phyloP scores from a whole-genome alignment of 768 basidiomycete species.

The Mycena galericulata region DNA sequence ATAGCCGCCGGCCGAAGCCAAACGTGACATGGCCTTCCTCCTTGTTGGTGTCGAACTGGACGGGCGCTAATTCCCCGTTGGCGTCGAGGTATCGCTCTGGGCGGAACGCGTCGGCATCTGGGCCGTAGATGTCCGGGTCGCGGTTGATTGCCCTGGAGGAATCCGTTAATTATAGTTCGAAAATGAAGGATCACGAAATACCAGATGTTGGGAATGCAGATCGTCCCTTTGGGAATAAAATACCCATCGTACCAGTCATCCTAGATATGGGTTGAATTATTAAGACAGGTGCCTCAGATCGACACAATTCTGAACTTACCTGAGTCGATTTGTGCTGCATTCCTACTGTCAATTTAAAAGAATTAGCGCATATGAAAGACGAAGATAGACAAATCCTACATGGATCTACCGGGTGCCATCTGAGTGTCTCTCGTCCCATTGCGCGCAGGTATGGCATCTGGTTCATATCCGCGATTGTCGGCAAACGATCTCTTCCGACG shows the following conservation, averaged over 20 bases:
- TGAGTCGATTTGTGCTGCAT: no score
- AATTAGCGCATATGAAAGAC: no score
- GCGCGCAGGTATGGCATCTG: neutral
- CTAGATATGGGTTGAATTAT: neutral
- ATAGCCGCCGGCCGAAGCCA: no score
- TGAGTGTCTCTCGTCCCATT: neutral
- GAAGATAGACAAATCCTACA: neutral
- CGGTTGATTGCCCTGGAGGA: constrained; percentile 35
- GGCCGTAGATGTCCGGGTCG: constrained; percentile 38
- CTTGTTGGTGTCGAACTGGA: neutral
- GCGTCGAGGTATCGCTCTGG: constrained; percentile 28
- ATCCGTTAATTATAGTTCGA: no score
- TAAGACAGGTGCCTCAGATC: no score
- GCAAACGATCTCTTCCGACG: constrained; percentile 43
- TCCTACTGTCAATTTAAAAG: no score
- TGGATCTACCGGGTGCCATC: constrained; percentile 34
- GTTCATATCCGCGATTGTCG: constrained; percentile 38
- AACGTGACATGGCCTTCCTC: neutral
- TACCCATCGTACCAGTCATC: constrained; percentile 38
- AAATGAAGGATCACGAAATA: no score
- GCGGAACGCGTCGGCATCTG: constrained; percentile 37
- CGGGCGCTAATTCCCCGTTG: neutral
- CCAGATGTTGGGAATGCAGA: constrained; percentile 36
- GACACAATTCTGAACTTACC: no score
- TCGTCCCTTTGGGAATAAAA: constrained; percentile 36